Conservation (phyloP, 805 yeast species). For the Kazachstania africana region DNA sequence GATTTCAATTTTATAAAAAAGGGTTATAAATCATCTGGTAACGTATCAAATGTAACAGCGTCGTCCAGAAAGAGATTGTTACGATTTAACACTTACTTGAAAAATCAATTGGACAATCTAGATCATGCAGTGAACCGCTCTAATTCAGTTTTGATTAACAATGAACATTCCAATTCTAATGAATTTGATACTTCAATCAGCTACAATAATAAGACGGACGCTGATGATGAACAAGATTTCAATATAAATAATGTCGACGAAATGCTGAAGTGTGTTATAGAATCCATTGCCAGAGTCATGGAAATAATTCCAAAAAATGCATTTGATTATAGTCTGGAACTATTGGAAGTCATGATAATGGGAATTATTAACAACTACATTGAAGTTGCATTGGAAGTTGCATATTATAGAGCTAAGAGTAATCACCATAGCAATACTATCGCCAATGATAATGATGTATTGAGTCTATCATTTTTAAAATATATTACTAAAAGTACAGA, state of each 20-base stretch:
- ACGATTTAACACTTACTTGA: constrained; percentile 48
- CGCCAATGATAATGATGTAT: constrained; percentile 12
- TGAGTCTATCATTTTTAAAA: constrained; percentile 37
- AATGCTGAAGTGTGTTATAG: constrained; percentile 60
- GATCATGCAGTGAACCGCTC: constrained; percentile 30
- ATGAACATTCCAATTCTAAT: background rate
- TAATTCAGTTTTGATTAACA: background rate
- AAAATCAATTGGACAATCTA: constrained; percentile 35
- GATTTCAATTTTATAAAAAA: too few relatives aligned
- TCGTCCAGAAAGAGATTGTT: constrained; percentile 29
- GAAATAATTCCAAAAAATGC: constrained; percentile 58
- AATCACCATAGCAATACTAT: constrained; percentile 31
- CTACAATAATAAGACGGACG: background rate
- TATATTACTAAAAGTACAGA: constrained; percentile 45
- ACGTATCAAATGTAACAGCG: background rate
- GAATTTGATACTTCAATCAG: background rate
- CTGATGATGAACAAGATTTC: background rate
- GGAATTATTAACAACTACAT: constrained; percentile 67
- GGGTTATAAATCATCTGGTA: too few relatives aligned
- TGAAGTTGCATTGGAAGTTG: constrained; percentile 61
- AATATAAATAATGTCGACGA: constrained; percentile 42
- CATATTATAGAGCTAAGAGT: constrained; percentile 33
- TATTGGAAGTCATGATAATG: constrained; percentile 53
- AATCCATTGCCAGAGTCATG: constrained; percentile 62
- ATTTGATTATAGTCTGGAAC: constrained; percentile 49